phyloP scores from a whole-genome alignment of 1,139 yeast species.

The Diutina neorugosa region DNA sequence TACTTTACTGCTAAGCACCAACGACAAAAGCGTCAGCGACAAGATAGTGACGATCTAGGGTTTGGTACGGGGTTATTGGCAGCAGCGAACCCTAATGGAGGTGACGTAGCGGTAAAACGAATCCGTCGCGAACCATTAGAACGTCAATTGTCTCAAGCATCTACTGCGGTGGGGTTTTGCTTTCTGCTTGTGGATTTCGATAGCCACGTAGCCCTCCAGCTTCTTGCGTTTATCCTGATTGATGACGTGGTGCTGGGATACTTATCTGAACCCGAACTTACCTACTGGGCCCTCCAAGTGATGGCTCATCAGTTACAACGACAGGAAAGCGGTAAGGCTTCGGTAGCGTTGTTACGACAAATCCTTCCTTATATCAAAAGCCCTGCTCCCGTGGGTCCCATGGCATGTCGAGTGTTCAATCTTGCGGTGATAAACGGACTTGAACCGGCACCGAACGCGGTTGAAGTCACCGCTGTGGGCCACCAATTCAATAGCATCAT shows the following conservation, averaged over 20 bases:
- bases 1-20: not conserved
- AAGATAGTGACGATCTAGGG: not conserved
- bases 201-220: not conserved
- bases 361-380: slow-evolving; percentile 10
- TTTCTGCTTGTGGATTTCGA: not conserved
- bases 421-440: slow-evolving; percentile 13
- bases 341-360: slow-evolving; percentile 25
- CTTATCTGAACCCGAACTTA: not conserved
- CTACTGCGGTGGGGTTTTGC: not conserved
- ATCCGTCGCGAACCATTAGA: not conserved
- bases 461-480: slow-evolving; percentile 27
- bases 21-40: not conserved
- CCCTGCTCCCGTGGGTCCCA: slow-evolving; percentile 16
- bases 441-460: slow-evolving; percentile 11
- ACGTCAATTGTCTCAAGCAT: not conserved
- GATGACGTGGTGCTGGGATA: not conserved
- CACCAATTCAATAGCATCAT: slow-evolving; percentile 32
- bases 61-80: not conserved
- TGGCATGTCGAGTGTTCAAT: slow-evolving; percentile 36
- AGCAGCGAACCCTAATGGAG: not conserved
- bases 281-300: slow-evolving; percentile 1
- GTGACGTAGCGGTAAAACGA: not conserved
- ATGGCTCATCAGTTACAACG: not conserved
- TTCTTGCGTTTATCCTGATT: not conserved
- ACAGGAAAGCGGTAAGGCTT: slow-evolving; percentile 5